Evolutionary conservation across 768 basidiomycete species (phyloP).

Genomic region (Rhodocollybia butyracea): DNA sequence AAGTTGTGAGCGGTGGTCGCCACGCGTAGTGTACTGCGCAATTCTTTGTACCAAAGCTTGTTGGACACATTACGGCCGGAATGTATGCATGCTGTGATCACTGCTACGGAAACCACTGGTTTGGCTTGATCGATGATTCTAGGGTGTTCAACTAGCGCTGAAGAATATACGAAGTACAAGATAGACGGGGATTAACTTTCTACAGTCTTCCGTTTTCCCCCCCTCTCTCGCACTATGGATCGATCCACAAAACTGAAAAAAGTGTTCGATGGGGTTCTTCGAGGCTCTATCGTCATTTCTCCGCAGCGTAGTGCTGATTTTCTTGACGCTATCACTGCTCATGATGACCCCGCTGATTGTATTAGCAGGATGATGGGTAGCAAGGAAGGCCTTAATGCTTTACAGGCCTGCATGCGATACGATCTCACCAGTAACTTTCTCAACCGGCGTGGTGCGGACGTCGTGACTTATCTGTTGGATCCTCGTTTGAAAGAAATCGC

Average conservation of each 20-base stretch:
- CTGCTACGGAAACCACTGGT: too few relatives aligned
- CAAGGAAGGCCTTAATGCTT: conserved; percentile 28
- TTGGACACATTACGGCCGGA: too few relatives aligned
- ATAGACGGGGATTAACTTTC: background rate
- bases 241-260: background rate
- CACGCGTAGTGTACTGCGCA: too few relatives aligned
- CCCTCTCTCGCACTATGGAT: background rate
- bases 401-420: conserved; percentile 40
- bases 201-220: background rate
- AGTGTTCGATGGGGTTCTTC: background rate
- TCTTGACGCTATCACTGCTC: conserved; percentile 41
- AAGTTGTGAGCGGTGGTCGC: too few relatives aligned
- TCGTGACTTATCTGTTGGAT: conserved; percentile 36
- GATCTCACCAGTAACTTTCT: conserved; percentile 37
- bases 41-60: too few relatives aligned
- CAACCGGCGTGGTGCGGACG: conserved; percentile 34
- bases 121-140: too few relatives aligned
- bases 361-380: conserved; percentile 32
- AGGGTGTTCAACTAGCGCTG: too few relatives aligned
- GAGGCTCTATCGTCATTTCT: background rate
- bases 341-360: conserved; percentile 35
- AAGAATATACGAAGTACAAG: too few relatives aligned
- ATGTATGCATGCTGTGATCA: too few relatives aligned
- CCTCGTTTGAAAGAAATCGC: conserved; percentile 35
- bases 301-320: conserved; percentile 22